Percentiles rank a stretch among this genome's conserved stretches.
Conservation (phyloP, 2,329 filamentous ascomycete species). For the Rutstroemia sp. region DNA sequence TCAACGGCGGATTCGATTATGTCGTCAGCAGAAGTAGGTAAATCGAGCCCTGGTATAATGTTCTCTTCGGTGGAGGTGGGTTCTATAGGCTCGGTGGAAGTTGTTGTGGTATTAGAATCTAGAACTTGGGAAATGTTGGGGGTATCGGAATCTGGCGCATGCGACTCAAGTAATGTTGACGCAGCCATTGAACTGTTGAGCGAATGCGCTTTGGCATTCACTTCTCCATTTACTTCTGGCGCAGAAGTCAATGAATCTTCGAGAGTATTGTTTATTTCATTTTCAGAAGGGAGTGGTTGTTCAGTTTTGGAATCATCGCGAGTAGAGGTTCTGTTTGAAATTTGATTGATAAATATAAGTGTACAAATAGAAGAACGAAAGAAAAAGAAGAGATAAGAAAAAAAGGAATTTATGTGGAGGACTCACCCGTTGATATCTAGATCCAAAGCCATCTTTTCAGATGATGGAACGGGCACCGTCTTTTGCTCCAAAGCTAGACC, state of each 20-base stretch:
- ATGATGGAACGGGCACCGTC: conserved; percentile 38
- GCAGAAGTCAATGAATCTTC: neutral
- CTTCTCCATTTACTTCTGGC: neutral
- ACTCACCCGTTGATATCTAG: conserved; percentile 54
- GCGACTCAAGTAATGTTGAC: conserved; percentile 1
- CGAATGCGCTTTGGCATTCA: neutral
- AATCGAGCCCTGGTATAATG: neutral
- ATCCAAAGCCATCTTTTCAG: conserved; percentile 45
- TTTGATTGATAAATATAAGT: conserved; percentile 29
- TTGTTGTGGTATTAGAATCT: conserved; percentile 16
- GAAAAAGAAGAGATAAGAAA: conserved; percentile 20
- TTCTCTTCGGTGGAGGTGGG: neutral
- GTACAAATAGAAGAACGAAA: conserved; percentile 25
- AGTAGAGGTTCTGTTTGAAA: conserved; percentile 25
- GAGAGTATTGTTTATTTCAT: neutral
- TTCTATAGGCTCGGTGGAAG: neutral
- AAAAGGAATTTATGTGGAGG: conserved; percentile 21
- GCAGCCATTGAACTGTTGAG: neutral
- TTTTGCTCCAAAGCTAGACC: conserved; percentile 40
- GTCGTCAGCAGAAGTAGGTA: conserved; percentile 14
- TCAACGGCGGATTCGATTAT: conserved; percentile 22
- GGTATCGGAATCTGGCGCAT: conserved; percentile 4
- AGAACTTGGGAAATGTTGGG: neutral
- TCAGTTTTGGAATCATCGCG: conserved; percentile 23
- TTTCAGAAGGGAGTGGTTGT: conserved; percentile 1